Conservation (phyloP, 2,329 filamentous ascomycete genomes). For the Plenodomus lindquistii region DNA sequence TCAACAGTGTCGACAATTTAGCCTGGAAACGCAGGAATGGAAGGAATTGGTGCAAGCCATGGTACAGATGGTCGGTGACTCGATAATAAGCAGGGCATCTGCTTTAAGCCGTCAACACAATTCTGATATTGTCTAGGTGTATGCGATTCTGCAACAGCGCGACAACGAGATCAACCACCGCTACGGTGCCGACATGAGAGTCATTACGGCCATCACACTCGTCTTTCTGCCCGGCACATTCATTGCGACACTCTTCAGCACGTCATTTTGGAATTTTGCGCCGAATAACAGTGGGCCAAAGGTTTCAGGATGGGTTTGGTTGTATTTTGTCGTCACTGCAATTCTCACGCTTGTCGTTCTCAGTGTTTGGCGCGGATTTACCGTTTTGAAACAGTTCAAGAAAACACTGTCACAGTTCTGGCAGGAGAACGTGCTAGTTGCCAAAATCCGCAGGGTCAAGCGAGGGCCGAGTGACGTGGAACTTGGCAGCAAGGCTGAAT, state of each 20-base stretch:
- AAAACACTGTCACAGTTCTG: background rate
- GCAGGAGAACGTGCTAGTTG: too few species aligned
- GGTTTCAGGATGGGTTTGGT: conserved; percentile 16
- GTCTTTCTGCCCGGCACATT: conserved; percentile 28
- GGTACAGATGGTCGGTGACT: too few species aligned
- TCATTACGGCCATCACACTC: conserved; percentile 25
- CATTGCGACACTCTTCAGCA: conserved; percentile 21
- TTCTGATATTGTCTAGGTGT: conserved; percentile 8
- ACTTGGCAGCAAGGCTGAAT: too few species aligned
- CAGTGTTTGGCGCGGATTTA: conserved; percentile 2
- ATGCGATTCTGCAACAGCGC: conserved; percentile 19
- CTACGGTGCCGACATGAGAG: conserved; percentile 26
- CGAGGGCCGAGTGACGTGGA: too few species aligned
- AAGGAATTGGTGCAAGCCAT: too few species aligned
- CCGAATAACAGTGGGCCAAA: conserved; percentile 5
- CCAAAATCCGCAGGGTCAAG: too few species aligned
- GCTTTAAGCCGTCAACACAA: too few species aligned
- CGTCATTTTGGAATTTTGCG: conserved; percentile 16
- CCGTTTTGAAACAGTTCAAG: background rate
- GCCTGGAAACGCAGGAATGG: too few species aligned
- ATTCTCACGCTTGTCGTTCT: conserved; percentile 4
- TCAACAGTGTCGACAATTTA: too few species aligned
- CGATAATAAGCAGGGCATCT: too few species aligned
- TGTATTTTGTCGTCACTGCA: conserved; percentile 13
- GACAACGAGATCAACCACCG: conserved; percentile 23